Evolutionary conservation across 176 grass and related monocot species (phyloP).

Genomic region (Canna indica): DNA sequence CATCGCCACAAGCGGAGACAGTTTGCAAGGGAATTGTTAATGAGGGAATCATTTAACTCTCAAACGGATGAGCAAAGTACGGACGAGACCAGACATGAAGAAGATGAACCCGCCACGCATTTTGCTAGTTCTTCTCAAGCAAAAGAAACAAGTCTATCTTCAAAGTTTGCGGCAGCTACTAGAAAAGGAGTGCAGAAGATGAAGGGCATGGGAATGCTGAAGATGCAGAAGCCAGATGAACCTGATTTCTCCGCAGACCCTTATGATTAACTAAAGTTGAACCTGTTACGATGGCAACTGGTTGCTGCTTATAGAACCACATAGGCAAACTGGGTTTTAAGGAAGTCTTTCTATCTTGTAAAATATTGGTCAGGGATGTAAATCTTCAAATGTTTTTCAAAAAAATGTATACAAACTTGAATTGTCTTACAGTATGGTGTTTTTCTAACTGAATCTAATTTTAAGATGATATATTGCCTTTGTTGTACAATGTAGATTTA

Average conservation of each 20-base stretch:
- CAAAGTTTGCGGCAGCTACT: conserved; percentile 1
- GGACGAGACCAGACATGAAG: conserved; percentile 31
- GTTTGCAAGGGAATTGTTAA: conserved; percentile 57
- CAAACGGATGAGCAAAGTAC: conserved; percentile 37
- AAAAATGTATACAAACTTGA: background rate
- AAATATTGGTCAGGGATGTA: background rate
- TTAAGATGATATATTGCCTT: too few relatives aligned
- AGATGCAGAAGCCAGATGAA: conserved; percentile 78
- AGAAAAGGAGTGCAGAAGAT: conserved; percentile 7
- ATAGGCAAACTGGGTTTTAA: background rate
- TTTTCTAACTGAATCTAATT: background rate
- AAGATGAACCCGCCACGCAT: conserved; percentile 12
- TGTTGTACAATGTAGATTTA: too few relatives aligned
- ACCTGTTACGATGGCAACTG: too few relatives aligned
- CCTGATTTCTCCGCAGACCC: conserved; percentile 77
- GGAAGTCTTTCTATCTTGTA: background rate
- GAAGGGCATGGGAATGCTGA: conserved; percentile 24
- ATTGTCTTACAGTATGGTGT: background rate
- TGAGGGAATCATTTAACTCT: conserved; percentile 49
- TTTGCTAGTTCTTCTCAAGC: conserved; percentile 16
- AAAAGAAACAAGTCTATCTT: background rate
- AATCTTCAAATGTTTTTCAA: background rate
- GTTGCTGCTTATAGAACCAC: background rate
- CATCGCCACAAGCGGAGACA: conserved; percentile 62
- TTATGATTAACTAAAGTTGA: conserved; percentile 49